These are phyloP conservation scores for Flaveria sonorensis DNA, from an alignment of 129 eudicot species.

Conservation along the genomic window DNA sequence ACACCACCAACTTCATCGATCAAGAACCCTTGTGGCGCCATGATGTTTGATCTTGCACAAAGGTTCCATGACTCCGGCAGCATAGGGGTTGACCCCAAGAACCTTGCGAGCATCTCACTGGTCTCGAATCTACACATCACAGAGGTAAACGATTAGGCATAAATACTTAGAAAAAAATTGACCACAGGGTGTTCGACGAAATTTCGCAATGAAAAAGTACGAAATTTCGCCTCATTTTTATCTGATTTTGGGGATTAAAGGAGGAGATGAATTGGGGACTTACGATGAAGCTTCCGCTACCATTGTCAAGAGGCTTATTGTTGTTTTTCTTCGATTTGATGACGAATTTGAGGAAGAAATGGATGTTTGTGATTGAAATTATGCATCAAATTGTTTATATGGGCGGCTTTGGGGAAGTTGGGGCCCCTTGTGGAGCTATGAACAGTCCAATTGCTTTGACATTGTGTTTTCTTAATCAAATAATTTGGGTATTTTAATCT, in stretches of 20 bases:
- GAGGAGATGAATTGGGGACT: slow-evolving; percentile 28
- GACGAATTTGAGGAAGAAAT: slow-evolving; percentile 22
- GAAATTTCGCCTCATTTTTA: slow-evolving; percentile 10
- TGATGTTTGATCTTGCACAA: slow-evolving; percentile 55
- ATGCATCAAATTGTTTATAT: neutral
- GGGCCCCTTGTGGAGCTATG: neutral
- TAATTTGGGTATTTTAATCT: neutral
- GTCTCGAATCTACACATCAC: slow-evolving; percentile 67
- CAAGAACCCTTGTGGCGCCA: slow-evolving; percentile 38
- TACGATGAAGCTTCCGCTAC: slow-evolving; percentile 83
- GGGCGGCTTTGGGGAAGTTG: slow-evolving; percentile 27
- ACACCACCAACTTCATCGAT: slow-evolving; percentile 46
- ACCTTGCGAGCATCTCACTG: slow-evolving; percentile 74
- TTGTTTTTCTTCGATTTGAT: neutral
- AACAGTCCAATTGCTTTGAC: neutral
- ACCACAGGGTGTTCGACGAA: slow-evolving; percentile 34
- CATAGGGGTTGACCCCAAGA: slow-evolving; percentile 68
- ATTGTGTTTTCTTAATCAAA: neutral
- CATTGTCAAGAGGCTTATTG: slow-evolving; percentile 36
- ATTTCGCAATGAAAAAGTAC: slow-evolving; percentile 13
- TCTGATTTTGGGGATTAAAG: slow-evolving; percentile 4
- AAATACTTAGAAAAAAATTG: neutral
- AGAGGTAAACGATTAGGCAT: neutral
- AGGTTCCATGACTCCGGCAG: slow-evolving; percentile 69
- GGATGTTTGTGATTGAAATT: slow-evolving; percentile 10